A percentile compares a stretch with the other conserved stretches of the same genome.
Conservation (phyloP, 768 basidiomycete genomes). For the Gautieria morchelliformis region DNA sequence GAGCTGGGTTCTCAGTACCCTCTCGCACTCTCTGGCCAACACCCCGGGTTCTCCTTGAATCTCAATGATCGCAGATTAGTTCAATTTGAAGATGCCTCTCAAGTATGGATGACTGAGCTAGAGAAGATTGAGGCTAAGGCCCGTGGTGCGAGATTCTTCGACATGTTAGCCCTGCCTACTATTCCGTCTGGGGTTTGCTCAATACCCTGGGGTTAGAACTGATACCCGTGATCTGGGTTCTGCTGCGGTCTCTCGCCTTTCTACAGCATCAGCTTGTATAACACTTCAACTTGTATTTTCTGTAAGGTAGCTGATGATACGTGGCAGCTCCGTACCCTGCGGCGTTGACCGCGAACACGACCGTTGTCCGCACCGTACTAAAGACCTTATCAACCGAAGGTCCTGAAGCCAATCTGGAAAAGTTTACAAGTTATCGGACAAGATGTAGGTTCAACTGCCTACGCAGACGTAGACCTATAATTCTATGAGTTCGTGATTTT, state of each 20-base stretch:
- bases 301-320: background rate
- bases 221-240: slow-evolving; percentile 57
- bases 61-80: slow-evolving; percentile 1
- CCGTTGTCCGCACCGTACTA: slow-evolving; percentile 50
- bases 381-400: slow-evolving; percentile 58
- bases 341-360: slow-evolving; percentile 26
- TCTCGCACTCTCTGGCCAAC: background rate
- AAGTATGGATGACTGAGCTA: slow-evolving; percentile 76
- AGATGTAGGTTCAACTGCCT: slow-evolving; percentile 42
- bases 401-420: slow-evolving; percentile 50
- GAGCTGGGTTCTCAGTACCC: background rate
- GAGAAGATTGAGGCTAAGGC: slow-evolving; percentile 52
- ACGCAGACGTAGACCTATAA: slow-evolving; percentile 13
- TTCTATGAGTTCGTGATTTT: slow-evolving; percentile 28
- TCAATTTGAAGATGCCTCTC: slow-evolving; percentile 4
- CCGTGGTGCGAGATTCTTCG: slow-evolving; percentile 3
- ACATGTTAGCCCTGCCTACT: background rate
- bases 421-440: slow-evolving; percentile 64
- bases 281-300: background rate
- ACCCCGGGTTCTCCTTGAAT: background rate
- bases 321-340: background rate
- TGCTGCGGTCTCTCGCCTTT: background rate
- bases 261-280: background rate
- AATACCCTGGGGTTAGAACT: slow-evolving; percentile 37
- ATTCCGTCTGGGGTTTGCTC: background rate